phyloP scores from a whole-genome alignment of 108 stramenopile genomes.

The Pseudonitzschia multiseries region DNA sequence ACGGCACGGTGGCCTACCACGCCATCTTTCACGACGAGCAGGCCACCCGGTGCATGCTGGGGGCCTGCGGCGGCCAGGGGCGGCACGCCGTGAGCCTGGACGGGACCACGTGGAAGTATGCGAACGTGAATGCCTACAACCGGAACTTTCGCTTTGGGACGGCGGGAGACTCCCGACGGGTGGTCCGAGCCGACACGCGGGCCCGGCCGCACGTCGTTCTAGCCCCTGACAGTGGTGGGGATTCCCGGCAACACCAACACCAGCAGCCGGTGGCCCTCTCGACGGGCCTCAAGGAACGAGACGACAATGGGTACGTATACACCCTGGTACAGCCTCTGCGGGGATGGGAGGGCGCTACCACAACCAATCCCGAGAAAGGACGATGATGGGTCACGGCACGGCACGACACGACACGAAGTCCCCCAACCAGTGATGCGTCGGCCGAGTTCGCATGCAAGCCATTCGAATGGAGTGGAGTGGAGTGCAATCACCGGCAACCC shows the following conservation, averaged over 20 bases:
- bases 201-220: constrained; percentile 29
- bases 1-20: constrained; percentile 21
- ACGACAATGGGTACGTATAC: constrained; percentile 27
- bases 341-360: no score
- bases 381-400: no score
- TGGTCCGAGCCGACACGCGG: constrained; percentile 18
- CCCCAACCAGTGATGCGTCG: no score
- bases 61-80: constrained; percentile 20
- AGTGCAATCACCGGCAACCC: no score
- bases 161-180: neutral
- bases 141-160: constrained; percentile 17
- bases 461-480: no score
- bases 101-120: constrained; percentile 27
- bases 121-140: constrained; percentile 25
- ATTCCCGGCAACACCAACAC: neutral
- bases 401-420: no score
- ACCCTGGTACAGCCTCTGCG: constrained; percentile 28
- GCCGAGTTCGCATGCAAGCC: no score
- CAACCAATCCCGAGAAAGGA: no score
- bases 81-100: constrained; percentile 31
- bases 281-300: constrained; percentile 26
- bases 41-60: constrained; percentile 36
- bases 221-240: neutral
- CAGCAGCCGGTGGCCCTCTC: constrained; percentile 18
- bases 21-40: constrained; percentile 38